These are phyloP conservation scores for Sordariomycetes sp. DNA, from an alignment of 2,329 filamentous ascomycete genomes.

Conservation along the genomic window DNA sequence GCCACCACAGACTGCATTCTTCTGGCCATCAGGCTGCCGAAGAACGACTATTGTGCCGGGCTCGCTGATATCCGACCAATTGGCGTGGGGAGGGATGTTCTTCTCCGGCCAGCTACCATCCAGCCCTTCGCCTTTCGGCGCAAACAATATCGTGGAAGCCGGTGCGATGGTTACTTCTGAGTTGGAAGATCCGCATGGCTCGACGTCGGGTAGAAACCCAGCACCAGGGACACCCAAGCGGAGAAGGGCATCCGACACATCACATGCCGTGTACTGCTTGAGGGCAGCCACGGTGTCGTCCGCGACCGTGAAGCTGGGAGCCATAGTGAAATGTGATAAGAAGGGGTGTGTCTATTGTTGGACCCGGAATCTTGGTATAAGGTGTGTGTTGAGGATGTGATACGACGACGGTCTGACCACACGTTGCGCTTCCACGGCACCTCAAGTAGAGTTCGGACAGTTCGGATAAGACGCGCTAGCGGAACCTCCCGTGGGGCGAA, in stretches of 20 bases:
- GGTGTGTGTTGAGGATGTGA: neutral
- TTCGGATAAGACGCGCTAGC: neutral
- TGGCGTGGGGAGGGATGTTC: constrained; percentile 48
- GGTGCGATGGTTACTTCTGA: constrained; percentile 32
- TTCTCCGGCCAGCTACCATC: constrained; percentile 10
- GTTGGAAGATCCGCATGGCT: constrained; percentile 17
- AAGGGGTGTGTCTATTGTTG: neutral
- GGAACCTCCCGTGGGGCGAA: neutral
- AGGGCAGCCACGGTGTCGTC: constrained; percentile 15
- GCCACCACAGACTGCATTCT: constrained; percentile 64
- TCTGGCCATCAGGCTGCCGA: constrained; percentile 52
- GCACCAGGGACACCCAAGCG: constrained; percentile 57
- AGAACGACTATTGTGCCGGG: constrained; percentile 54
- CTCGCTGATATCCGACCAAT: constrained; percentile 58
- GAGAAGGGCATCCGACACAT: constrained; percentile 64
- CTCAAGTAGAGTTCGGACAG: neutral
- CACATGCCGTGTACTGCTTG: constrained; percentile 32
- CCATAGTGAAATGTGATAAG: neutral
- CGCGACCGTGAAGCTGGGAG: constrained; percentile 4
- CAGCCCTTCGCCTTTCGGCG: constrained; percentile 38
- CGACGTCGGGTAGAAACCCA: constrained; percentile 53
- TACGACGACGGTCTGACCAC: neutral
- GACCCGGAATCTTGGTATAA: neutral
- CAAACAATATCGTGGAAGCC: constrained; percentile 53
- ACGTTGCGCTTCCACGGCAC: neutral